Conservation (phyloP, 2,329 filamentous ascomycete species). For the Exophiala sp. region DNA sequence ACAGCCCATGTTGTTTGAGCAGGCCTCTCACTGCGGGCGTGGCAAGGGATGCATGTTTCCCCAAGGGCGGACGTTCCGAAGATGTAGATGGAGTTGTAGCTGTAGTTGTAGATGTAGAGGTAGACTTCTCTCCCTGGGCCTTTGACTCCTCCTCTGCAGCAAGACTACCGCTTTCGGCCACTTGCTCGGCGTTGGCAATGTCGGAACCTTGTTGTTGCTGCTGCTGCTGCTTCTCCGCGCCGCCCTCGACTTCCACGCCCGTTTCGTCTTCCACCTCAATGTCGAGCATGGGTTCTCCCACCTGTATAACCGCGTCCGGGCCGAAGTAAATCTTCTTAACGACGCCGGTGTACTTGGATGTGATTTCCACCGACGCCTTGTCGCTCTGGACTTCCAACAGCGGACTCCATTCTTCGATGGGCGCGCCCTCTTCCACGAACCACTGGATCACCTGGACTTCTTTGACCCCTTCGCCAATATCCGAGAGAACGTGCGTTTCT, state of each 20-base stretch:
- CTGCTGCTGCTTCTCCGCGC: constrained; percentile 52
- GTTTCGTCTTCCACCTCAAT: constrained; percentile 28
- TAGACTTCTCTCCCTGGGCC: constrained; percentile 3
- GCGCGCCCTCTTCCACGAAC: constrained; percentile 94
- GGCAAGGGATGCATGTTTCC: constrained; percentile 66
- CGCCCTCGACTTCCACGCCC: constrained; percentile 18
- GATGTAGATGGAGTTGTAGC: too few species aligned
- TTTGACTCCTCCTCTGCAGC: constrained; percentile 41
- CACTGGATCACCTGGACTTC: constrained; percentile 99
- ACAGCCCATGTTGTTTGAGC: constrained; percentile 69
- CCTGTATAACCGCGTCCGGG: constrained; percentile 90
- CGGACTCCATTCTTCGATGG: constrained; percentile 95
- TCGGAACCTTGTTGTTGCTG: constrained; percentile 12
- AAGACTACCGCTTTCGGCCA: constrained; percentile 5
- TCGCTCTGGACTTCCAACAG: constrained; percentile 98
- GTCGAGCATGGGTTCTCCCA: constrained; percentile 49
- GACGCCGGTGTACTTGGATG: constrained; percentile 87
- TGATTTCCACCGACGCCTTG: constrained; percentile 86
- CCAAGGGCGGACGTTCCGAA: constrained; percentile 15
- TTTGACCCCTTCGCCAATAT: constrained; percentile 67
- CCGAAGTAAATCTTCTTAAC: constrained; percentile 97
- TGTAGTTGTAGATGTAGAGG: too few species aligned
- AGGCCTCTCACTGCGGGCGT: constrained; percentile 90
- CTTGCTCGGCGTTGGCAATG: constrained; percentile 35
- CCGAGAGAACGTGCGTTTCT: constrained; percentile 26